Percentiles rank a stretch among this genome's conserved stretches.
These are phyloP conservation scores for Penicillium capsulatum DNA, from an alignment of 2,329 filamentous ascomycete genomes.

Conservation along the genomic window DNA sequence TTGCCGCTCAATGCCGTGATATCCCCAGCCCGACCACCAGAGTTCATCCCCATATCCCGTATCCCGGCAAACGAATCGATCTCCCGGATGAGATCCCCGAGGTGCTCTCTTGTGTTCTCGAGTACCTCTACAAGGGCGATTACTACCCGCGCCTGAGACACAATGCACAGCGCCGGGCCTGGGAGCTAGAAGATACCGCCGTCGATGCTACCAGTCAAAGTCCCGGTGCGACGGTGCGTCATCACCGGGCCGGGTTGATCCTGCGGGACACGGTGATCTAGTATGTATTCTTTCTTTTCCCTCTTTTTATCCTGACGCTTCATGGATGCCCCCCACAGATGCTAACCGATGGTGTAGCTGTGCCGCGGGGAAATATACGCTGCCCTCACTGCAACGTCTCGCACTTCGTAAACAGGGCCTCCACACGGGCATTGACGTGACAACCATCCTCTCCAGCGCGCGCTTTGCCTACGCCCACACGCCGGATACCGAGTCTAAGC, in stretches of 20 bases:
- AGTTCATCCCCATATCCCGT: slow-evolving; percentile 8
- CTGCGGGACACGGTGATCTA: slow-evolving; percentile 89
- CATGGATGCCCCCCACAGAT: no score
- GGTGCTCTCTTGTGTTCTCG: slow-evolving; percentile 83
- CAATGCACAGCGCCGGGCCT: slow-evolving; percentile 74
- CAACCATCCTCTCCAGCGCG: slow-evolving; percentile 81
- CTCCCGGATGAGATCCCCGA: slow-evolving; percentile 84
- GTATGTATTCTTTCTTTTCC: slow-evolving; percentile 35
- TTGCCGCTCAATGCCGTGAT: slow-evolving; percentile 61
- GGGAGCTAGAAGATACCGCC: slow-evolving; percentile 68
- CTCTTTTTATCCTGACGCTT: no score
- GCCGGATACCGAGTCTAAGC: slow-evolving; percentile 82
- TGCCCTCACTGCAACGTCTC: slow-evolving; percentile 79
- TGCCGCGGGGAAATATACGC: slow-evolving; percentile 75
- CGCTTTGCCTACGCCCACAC: slow-evolving; percentile 86
- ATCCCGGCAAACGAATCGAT: slow-evolving; percentile 63
- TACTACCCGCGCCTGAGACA: slow-evolving; percentile 81
- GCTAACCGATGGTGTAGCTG: no score
- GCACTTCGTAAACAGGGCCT: slow-evolving; percentile 85
- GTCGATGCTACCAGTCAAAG: slow-evolving; percentile 38
- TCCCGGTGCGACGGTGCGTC: slow-evolving; percentile 64
- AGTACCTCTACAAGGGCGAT: slow-evolving; percentile 91
- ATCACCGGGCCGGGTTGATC: slow-evolving; percentile 61
- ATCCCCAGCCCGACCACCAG: slow-evolving; percentile 20
- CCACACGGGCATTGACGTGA: slow-evolving; percentile 76